phyloP scores from a whole-genome alignment of 495 filamentous ascomycete genomes.

The Aspergillus ostianus region DNA sequence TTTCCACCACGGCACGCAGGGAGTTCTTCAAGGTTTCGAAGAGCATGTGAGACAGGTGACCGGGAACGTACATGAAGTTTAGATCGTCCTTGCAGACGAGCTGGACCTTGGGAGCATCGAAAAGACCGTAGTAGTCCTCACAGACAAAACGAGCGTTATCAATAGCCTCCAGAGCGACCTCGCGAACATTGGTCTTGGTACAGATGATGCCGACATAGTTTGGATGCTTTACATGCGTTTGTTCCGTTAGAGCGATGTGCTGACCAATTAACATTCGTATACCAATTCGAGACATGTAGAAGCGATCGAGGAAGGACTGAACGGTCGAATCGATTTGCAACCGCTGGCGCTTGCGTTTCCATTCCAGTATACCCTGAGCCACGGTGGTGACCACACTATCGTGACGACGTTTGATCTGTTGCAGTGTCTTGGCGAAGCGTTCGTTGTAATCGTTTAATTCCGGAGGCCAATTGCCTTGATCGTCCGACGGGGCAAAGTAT shows the following conservation, averaged over 20 bases:
- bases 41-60: conserved; percentile 97
- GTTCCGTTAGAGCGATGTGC: conserved; percentile 94
- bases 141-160: conserved; percentile 98
- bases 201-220: conserved; percentile 98
- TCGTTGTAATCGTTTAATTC: conserved; percentile 93
- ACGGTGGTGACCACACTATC: conserved; percentile 94
- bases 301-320: conserved; percentile 93
- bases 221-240: conserved; percentile 80
- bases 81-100: conserved; percentile 90
- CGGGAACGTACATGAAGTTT: conserved; percentile 99
- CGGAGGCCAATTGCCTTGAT: conserved; percentile 86
- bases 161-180: conserved; percentile 94
- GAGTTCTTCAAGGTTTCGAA: conserved; percentile 99
- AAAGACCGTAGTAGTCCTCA: conserved; percentile 97
- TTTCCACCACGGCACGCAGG: conserved; percentile 92
- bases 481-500: conserved; percentile 91
- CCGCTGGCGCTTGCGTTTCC: conserved; percentile 91
- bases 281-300: conserved; percentile 99
- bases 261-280: conserved; percentile 99
- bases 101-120: conserved; percentile 95
- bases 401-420: conserved; percentile 92
- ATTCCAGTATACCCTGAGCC: conserved; percentile 95
- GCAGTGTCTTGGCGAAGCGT: conserved; percentile 77
- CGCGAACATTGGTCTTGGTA: conserved; percentile 95
- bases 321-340: conserved; percentile 98